Percentiles rank a stretch among this genome's conserved stretches.
phyloP scores from a whole-genome alignment of 495 filamentous ascomycete genomes.

The Hypoxylon trugodes region DNA sequence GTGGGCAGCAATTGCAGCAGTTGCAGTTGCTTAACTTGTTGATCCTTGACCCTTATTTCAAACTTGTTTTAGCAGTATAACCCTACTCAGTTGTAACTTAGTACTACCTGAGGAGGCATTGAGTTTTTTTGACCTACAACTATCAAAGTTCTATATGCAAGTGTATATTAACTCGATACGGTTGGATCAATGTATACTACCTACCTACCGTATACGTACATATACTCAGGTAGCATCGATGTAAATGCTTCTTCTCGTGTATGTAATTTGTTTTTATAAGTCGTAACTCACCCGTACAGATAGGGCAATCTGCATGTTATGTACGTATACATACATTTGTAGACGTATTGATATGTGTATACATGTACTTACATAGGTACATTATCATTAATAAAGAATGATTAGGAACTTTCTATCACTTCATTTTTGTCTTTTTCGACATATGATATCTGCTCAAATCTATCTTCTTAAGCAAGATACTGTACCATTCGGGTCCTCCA shows the following conservation, averaged over 20 bases:
- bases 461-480: constrained; percentile 27
- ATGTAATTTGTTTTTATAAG: background rate
- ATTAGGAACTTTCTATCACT: constrained; percentile 6
- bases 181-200: background rate
- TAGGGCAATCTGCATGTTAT: no score
- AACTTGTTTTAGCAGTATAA: constrained; percentile 14
- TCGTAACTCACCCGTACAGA: background rate
- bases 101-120: constrained; percentile 4
- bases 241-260: no score
- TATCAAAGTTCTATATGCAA: no score
- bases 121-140: no score
- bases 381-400: constrained; percentile 17
- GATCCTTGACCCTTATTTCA: constrained; percentile 27
- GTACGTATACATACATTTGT: no score
- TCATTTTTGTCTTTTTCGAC: constrained; percentile 29
- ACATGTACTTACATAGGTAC: constrained; percentile 2
- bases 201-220: background rate
- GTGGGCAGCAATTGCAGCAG: no score
- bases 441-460: constrained; percentile 37
- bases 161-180: no score
- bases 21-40: constrained; percentile 25
- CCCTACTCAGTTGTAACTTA: no score
- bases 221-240: no score
- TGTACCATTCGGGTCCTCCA: constrained; percentile 31
- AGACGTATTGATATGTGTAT: no score